Conservation (phyloP, 306 rosid genomes). For the Heteromeles arbutifolia region DNA sequence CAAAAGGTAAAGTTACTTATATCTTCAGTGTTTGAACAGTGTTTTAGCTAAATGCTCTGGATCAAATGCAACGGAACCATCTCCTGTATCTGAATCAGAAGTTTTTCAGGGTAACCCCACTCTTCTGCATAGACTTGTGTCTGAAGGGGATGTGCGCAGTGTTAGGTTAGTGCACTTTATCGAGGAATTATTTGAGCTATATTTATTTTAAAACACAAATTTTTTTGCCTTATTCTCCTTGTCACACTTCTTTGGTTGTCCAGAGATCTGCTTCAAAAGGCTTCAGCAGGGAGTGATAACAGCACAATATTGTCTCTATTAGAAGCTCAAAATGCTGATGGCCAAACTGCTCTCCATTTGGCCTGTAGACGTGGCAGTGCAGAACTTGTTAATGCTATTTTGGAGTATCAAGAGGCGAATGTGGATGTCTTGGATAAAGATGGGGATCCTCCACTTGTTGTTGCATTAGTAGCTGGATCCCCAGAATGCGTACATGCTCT, state of each 20-base stretch:
- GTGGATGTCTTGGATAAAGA: slow-evolving; percentile 93
- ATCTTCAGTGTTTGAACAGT: slow-evolving; percentile 45
- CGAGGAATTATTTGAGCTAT: slow-evolving; percentile 14
- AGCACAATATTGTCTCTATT: slow-evolving; percentile 52
- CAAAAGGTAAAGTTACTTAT: neutral
- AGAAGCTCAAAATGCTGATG: slow-evolving; percentile 84
- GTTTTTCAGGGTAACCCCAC: slow-evolving; percentile 48
- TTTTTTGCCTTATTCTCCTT: slow-evolving; percentile 14
- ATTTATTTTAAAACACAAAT: neutral
- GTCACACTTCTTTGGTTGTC: slow-evolving; percentile 20
- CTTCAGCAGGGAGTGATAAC: slow-evolving; percentile 54
- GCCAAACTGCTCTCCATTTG: slow-evolving; percentile 96
- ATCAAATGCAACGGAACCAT: slow-evolving; percentile 52
- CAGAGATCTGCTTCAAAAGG: slow-evolving; percentile 77
- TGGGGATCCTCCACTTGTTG: slow-evolving; percentile 96
- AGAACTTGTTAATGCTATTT: slow-evolving; percentile 82
- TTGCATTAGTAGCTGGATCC: slow-evolving; percentile 97
- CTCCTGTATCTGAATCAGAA: slow-evolving; percentile 50
- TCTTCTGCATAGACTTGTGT: slow-evolving; percentile 75
- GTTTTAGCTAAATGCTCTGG: slow-evolving; percentile 51
- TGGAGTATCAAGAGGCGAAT: slow-evolving; percentile 70
- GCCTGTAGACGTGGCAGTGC: slow-evolving; percentile 94
- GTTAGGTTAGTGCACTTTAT: slow-evolving; percentile 63
- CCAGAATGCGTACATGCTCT: slow-evolving; percentile 83
- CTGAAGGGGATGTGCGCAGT: slow-evolving; percentile 72